Evolutionary conservation across 176 grass and related monocot species (phyloP), one percentile per base, ranked within the genome.

Genomic region (Hsuehochloa calcarea): DNA sequence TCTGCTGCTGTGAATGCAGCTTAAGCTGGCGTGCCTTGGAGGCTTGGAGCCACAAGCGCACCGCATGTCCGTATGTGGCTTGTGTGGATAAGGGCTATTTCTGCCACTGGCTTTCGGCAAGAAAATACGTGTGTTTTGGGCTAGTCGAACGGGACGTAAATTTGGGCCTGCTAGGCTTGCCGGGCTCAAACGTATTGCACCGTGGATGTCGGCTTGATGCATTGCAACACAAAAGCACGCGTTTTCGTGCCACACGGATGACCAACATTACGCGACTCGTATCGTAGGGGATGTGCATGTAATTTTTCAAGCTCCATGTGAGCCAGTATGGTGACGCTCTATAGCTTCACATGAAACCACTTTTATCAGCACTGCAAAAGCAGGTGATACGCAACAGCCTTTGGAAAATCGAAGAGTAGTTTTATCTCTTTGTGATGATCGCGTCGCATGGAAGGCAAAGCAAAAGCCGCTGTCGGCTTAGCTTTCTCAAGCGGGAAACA

Each of bases 51-150:
- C 91, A 82, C 88, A 88, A 3, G 88, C 70, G 82, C 13, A 52
- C 66, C 54, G 47, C 14, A 20, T 64, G 70, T 22, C 4, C 20
- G 14, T 60, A 12, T 35, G 13, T 49, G 10, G 27, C 5, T 44
- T 44, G 3, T 65, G 60, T 85, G 89, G 86, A 93, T 91, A 91
- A 93, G 85, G 77, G 63, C 52, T 81, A 15, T 87, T 82, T 82
- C 62, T 9, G 19, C 78, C 78, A 29, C 76, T 41, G 14, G 6
- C 72, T 50, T 40, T 11, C 56, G 19, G 22, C 9, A 4, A 23
- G 22, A 23, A 10, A 10, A 59, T 59, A 11, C 3, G 10, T 59
- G 8, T 23, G 8, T 22, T 41, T 16, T 76, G 51, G 27, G 16
- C 45, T 72, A 3, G 5, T 46, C 10, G 10, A 8, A 26, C 43